Base-by-base conservation (phyloP, 352 stramenopile genomes). In the Thalassiosira hispida region DNA sequence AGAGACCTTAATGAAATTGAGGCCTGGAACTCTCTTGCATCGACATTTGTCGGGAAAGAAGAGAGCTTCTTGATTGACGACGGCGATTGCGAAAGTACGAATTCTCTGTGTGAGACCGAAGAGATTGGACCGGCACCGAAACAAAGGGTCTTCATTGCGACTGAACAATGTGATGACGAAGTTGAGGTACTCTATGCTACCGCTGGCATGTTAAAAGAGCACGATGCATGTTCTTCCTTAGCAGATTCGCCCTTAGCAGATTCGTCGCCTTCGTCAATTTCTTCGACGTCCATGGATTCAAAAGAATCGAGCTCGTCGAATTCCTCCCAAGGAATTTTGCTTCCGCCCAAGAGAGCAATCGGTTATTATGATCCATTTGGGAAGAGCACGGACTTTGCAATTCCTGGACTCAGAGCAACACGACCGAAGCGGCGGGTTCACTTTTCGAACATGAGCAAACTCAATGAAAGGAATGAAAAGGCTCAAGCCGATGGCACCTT, bases 311-410 rank as follows among this genome's bases (percentile, higher is more conserved):
- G 16, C 27, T 65, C 27, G 16, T 76, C 66, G 0, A 55, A n/a
- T 20, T 56, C 18, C 27, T 68, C 67, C 25, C 46, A 22, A 63
- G 69, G 69, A 3, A 78, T 78, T 42, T 49, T 71, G 20, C 27
- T 52, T 20, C 69, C 59, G 56, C 69, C 69, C 9, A 67, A 52
- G 7, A 49, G 57, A 60, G 59, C 49, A 18, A 55, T 56, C 3
- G 35, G 7, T 61, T 22, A 27, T 23, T 78, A 78, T 31, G 69
- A 78, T 65, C 69, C 69, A 18, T 78, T 78, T 57, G 69, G 59
- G 23, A 44, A 59, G 11, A 55, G 59, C 14, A 44, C 57, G 29
- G 69, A 78, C 42, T 70, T 78, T 59, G 22, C 46, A 4, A 2
- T 38, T 25, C 40, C 62, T 53, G 46, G n/a, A n/a, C n/a, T n/a